Conservation (phyloP, 1,284 basidiomycete species). For the Ganoderma sp. region DNA sequence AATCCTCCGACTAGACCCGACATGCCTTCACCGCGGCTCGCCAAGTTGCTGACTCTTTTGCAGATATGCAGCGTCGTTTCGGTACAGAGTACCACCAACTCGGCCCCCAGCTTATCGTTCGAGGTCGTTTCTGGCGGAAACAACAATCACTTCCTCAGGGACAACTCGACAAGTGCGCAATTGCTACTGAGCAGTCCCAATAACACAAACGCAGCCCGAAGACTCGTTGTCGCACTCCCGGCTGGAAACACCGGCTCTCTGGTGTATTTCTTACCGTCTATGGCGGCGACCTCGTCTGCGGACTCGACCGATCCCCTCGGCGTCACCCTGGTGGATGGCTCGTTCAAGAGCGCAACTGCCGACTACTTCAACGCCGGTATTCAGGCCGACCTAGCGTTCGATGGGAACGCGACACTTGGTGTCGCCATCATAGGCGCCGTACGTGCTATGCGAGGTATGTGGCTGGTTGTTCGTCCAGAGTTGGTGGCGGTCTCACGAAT, state of each 20-base stretch:
- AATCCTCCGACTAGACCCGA: not conserved
- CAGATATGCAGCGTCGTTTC: not conserved
- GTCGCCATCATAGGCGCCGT: conserved; percentile 49
- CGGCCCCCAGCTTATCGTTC: conserved; percentile 27
- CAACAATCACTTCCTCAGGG: conserved; percentile 50
- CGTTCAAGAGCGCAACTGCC: conserved; percentile 35
- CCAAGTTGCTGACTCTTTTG: not conserved
- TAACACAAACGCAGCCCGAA: conserved; percentile 33
- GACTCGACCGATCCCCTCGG: not conserved
- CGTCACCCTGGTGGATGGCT: conserved; percentile 33
- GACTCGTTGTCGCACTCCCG: conserved; percentile 50
- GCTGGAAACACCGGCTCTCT: conserved; percentile 49
- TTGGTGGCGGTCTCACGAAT: not conserved
- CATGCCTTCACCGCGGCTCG: not conserved
- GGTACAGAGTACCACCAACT: conserved; percentile 12
- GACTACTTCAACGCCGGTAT: conserved; percentile 47
- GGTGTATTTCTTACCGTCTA: conserved; percentile 44
- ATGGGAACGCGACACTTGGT: conserved; percentile 45
- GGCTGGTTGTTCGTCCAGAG: not conserved
- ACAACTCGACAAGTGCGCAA: conserved; percentile 47
- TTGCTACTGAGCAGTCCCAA: conserved; percentile 45
- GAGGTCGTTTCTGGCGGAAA: conserved; percentile 42
- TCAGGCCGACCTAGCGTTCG: conserved; percentile 43
- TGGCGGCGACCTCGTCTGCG: not conserved
- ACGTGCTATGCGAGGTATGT: conserved; percentile 43